Conservation (phyloP, 495 filamentous ascomycete genomes). For the Clohesyomyces aquaticus region DNA sequence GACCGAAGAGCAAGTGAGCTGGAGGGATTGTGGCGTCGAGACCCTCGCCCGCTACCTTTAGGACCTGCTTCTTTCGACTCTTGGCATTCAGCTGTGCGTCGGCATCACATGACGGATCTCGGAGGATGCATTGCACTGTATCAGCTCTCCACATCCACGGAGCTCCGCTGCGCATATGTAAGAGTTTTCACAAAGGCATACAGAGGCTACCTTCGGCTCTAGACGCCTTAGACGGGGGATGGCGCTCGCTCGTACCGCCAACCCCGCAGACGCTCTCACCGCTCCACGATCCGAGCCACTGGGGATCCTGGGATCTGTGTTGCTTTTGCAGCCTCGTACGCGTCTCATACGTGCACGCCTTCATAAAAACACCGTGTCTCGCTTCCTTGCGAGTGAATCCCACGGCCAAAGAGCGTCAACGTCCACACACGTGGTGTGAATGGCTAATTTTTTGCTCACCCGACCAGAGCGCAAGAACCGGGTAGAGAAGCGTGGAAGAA, state of each 20-base stretch:
- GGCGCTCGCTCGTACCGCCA: conserved; percentile 1
- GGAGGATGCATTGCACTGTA: too few relatives aligned
- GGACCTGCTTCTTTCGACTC: background rate
- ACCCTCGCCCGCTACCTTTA: background rate
- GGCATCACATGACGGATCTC: background rate
- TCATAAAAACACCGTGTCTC: background rate
- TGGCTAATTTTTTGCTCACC: background rate
- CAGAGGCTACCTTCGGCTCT: conserved; percentile 30
- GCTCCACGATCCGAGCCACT: background rate
- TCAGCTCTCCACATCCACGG: background rate
- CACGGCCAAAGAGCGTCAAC: conserved; percentile 22
- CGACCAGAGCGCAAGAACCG: background rate
- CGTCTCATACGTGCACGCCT: background rate
- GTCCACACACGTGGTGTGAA: conserved; percentile 4
- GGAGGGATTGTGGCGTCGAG: background rate
- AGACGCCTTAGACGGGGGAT: background rate
- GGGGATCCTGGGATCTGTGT: background rate
- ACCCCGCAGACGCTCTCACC: conserved; percentile 5
- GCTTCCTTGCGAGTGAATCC: conserved; percentile 7
- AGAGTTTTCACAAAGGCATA: background rate
- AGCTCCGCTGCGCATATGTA: background rate
- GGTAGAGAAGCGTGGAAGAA: too few relatives aligned
- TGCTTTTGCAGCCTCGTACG: conserved; percentile 7
- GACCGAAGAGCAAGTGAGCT: too few relatives aligned
- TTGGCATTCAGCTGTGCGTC: background rate